phyloP scores from a whole-genome alignment of 768 basidiomycete species.

The Termitomyces sp. region DNA sequence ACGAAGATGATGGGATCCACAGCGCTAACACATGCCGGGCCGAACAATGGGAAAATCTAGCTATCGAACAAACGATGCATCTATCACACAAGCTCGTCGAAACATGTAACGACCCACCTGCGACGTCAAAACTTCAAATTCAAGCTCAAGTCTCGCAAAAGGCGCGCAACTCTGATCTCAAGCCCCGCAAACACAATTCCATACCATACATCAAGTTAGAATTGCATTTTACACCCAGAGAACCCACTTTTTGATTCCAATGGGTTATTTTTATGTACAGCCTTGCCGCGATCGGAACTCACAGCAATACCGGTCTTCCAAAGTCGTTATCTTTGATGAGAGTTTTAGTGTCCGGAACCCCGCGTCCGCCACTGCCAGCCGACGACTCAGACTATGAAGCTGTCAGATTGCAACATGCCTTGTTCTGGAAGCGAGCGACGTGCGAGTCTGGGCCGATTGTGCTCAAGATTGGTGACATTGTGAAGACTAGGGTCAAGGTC shows the following conservation, averaged over 20 bases:
- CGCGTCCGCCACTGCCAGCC: not conserved
- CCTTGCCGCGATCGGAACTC: not conserved
- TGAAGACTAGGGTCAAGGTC: not conserved
- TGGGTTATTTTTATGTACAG: not conserved
- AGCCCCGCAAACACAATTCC: not conserved
- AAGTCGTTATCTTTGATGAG: not conserved
- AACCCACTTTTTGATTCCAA: too few species aligned
- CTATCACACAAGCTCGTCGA: too few species aligned
- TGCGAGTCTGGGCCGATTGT: conserved; percentile 5
- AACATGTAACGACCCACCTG: too few species aligned
- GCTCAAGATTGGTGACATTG: conserved; percentile 5
- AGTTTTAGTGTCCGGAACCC: not conserved
- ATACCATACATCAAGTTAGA: too few species aligned
- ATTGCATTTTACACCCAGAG: too few species aligned
- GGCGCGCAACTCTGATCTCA: not conserved
- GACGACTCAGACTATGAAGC: not conserved
- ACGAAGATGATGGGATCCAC: not conserved
- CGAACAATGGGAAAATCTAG: not conserved
- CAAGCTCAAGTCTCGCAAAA: not conserved
- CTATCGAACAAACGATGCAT: not conserved
- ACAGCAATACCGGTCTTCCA: not conserved
- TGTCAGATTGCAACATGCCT: not conserved
- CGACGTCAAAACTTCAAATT: not conserved
- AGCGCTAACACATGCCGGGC: not conserved
- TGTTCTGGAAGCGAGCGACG: conserved; percentile 12